Percentiles rank a stretch among this genome's conserved stretches.
Evolutionary conservation across 176 grass and related monocot genomes (phyloP).

Genomic region (Rhynchospora breviuscula): DNA sequence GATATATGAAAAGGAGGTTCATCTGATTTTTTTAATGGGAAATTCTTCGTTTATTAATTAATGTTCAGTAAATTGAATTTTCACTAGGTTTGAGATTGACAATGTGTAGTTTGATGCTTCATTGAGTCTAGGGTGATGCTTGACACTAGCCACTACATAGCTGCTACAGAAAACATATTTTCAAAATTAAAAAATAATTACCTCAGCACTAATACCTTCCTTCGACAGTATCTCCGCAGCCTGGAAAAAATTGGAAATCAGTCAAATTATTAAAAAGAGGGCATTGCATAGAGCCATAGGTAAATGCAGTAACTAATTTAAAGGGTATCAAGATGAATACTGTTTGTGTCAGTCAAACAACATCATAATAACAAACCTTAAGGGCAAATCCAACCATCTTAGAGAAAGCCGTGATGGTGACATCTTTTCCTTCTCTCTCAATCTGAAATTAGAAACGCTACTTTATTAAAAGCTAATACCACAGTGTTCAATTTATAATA

Average conservation of each 20-base stretch:
- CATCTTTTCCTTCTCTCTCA: slow-evolving; percentile 80
- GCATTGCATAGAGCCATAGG: neutral
- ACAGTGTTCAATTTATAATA: neutral
- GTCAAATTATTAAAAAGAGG: neutral
- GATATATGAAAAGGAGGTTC: neutral
- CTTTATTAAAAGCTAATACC: slow-evolving; percentile 14
- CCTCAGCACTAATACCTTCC: slow-evolving; percentile 96
- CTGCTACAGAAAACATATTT: slow-evolving; percentile 10
- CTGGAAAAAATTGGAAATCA: slow-evolving; percentile 48
- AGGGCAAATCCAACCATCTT: slow-evolving; percentile 98
- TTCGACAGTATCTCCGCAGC: slow-evolving; percentile 82
- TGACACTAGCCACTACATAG: neutral
- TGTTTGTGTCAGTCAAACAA: slow-evolving; percentile 5
- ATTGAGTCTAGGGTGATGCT: neutral
- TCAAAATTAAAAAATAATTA: slow-evolving; percentile 28
- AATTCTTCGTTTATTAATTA: neutral
- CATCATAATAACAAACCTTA: slow-evolving; percentile 46
- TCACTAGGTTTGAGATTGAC: neutral
- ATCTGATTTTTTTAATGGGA: neutral
- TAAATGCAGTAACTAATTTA: slow-evolving; percentile 16
- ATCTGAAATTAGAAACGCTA: slow-evolving; percentile 49
- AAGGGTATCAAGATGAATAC: neutral
- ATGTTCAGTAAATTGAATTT: neutral
- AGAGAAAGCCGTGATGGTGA: slow-evolving; percentile 83
- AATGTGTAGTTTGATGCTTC: neutral